Conservation (phyloP, 2,329 filamentous ascomycete species). For the Penicillium sp. region DNA sequence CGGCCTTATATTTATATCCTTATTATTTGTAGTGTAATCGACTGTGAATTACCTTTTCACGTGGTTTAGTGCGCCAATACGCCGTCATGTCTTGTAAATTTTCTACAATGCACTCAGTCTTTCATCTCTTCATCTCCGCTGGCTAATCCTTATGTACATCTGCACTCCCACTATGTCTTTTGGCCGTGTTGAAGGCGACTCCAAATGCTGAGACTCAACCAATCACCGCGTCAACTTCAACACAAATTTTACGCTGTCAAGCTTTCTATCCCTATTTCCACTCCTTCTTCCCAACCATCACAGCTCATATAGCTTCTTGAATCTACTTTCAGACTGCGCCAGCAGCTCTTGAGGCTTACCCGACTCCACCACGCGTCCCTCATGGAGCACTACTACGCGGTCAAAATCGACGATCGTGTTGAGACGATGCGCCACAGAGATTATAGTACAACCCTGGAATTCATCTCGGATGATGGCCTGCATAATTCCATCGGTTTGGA, state of each 20-base stretch:
- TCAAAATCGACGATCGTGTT: not conserved
- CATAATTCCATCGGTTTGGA: not conserved
- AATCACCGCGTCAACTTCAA: too few species aligned
- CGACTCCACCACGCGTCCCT: not conserved
- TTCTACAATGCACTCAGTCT: too few species aligned
- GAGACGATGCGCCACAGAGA: not conserved
- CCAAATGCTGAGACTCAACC: too few species aligned
- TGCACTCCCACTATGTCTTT: too few species aligned
- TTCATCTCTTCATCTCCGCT: too few species aligned
- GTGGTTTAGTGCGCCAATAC: too few species aligned
- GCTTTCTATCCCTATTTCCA: too few species aligned
- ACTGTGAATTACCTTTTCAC: too few species aligned
- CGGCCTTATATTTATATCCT: not conserved
- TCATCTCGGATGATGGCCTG: not conserved
- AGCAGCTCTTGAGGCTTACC: not conserved
- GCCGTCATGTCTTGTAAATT: too few species aligned
- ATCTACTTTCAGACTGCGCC: not conserved
- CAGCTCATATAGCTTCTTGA: not conserved
- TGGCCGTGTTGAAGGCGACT: too few species aligned
- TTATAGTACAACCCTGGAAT: not conserved
- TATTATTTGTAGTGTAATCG: not conserved
- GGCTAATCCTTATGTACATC: too few species aligned
- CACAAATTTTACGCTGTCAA: too few species aligned
- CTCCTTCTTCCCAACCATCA: not conserved
- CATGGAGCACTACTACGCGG: not conserved